Evolutionary conservation across 257 asterid species (phyloP), one percentile per base, ranked within the genome.

Genomic region (Datura wrightii): DNA sequence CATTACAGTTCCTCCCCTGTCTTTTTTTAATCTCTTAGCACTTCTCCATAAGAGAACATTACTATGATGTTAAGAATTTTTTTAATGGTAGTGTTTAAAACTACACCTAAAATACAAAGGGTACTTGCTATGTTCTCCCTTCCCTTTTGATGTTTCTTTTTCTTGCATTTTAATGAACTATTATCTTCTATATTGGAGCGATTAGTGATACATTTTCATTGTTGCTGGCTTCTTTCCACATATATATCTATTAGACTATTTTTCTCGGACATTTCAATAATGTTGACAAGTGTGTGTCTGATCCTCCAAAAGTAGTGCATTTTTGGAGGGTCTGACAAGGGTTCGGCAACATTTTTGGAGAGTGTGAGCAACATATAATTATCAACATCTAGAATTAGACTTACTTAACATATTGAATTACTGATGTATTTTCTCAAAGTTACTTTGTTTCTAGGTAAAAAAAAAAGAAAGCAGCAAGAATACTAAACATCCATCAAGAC

Each of bases 401-500:
- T 16, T 7, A 8, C 78, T 39, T 69, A 3, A 41, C 53, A 69
- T 69, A 69, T 53, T 69, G 15, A 69, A 69, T 15, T 37, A 67
- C 78, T 14, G 24, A 13, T 67, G 24, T 67, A 67, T 37, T 15
- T 15, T 67, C 11, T 15, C 59, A 3, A 19, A 46, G 41, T 72
- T 19, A 46, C 41, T 72, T 58, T 5, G 8, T 11, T 18, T 5
- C 2, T 39, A 39, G 78, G 66, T 24, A 19, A 18, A 58, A 39
- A 42, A 67, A 67, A 37, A 41, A 39, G 42, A 24, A 6, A 36
- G 56, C 41, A 44, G 14, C 58, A 44, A 72, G 59, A 13, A 10
- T 48, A 74, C 44, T 74, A 24, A 48, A 19, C 80, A 19, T 74
- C 44, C 24, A 50, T 48, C 60, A 74, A 74, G 44, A 74, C 44